phyloP scores from a whole-genome alignment of 2,329 filamentous ascomycete species.

The Gaeumannomyces sp. region DNA sequence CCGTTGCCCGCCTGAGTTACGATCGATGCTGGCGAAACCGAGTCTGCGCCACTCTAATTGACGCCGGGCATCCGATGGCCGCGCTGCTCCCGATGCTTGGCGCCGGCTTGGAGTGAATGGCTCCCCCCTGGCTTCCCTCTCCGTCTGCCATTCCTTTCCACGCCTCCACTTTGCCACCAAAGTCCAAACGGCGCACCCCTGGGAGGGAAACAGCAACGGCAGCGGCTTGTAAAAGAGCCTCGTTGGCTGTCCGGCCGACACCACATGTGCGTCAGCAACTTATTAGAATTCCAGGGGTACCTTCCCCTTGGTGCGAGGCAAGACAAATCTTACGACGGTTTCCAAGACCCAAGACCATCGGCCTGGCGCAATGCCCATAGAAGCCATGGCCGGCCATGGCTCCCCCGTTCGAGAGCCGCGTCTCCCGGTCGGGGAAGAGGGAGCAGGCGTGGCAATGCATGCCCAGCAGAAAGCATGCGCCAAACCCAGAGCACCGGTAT shows the following conservation, averaged over 20 bases:
- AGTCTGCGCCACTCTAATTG: background rate
- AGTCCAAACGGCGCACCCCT: background rate
- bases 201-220: background rate
- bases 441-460: background rate
- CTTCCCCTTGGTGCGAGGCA: background rate
- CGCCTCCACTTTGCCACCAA: no score
- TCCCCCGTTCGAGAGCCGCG: background rate
- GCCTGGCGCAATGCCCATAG: background rate
- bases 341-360: background rate
- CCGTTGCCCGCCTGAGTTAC: no score
- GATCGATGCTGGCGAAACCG: background rate
- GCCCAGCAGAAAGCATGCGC: background rate
- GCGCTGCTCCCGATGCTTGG: background rate
- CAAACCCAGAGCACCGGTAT: background rate
- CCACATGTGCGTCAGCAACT: background rate
- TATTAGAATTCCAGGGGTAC: background rate
- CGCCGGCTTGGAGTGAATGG: background rate
- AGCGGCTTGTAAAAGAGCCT: no score
- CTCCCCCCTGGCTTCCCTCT: no score
- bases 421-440: background rate
- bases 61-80: background rate
- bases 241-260: background rate
- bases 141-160: no score
- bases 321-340: background rate
- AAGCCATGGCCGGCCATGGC: background rate